Base-by-base conservation (phyloP, 2,329 filamentous ascomycete genomes). In the Dothiorella sarmentorum region DNA sequence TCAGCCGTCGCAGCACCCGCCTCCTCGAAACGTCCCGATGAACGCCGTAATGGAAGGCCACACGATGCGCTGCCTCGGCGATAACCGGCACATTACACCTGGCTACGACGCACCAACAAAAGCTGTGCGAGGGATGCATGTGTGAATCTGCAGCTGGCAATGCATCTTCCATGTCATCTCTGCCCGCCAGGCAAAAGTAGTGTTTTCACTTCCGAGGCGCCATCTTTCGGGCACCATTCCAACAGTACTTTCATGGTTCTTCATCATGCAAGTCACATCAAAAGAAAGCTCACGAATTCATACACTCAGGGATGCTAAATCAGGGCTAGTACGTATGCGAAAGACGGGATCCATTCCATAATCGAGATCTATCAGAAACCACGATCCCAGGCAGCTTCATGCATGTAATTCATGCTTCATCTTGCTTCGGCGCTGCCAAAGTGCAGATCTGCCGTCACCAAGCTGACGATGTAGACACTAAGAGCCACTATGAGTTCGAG, bases 401-500 rank as follows among this genome's bases (percentile, higher is more conserved):
- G 38, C 17, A 40, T 38, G 37, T 44, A 37, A 18, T 35, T 20
- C 47, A 59, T 42, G 22, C 57, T 55, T 40, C 57, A 24, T 17
- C 27, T 44, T 24, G 57, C 49, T 40, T 45, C 57, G 17, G 57
- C 49, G 24, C 33, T 53, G 38, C 57, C 57, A 13, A 52, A 47
- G 35, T 59, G 57, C 47, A 59, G 29, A 38, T 59, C 57, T 26
- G 49, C 49, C 9, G 49, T 35, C 22, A 59, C 57, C 29, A 59
- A 31, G 24, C 47, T 45, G 26, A 59, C 49, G 9, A 59, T 33
- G 40, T 55, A 59, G 29, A 53, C 57, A 22, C 57, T 59, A 59
- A 59, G 55, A 44, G 57, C 57, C 13, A 53, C 15, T 18, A 59
- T 31, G 38, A 59, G 37, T 20, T 53, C 49, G 57, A 59, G 55